phyloP scores from a whole-genome alignment of 768 basidiomycete genomes.

The Macrolepiota albuminosa region DNA sequence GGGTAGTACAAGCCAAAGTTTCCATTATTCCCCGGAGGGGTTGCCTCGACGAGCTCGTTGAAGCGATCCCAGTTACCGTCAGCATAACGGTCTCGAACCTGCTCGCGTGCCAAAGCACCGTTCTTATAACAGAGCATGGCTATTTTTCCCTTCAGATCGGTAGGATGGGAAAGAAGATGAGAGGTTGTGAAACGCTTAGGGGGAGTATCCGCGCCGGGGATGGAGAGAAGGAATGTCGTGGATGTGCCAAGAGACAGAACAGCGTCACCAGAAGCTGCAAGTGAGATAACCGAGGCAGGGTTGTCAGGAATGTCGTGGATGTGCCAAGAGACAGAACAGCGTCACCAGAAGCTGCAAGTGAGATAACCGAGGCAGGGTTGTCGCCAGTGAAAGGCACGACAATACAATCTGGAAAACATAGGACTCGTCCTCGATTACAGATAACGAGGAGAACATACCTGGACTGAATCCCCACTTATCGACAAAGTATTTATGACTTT shows the following conservation, averaged over 20 bases:
- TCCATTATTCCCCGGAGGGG: conserved; percentile 54
- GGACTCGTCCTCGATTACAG: background rate
- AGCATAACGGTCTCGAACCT: conserved; percentile 64
- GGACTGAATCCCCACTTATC: conserved; percentile 70
- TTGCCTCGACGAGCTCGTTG: conserved; percentile 56
- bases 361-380: conserved; percentile 81
- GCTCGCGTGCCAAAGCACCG: conserved; percentile 76
- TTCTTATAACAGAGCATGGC: conserved; percentile 94
- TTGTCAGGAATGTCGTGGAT: conserved; percentile 89
- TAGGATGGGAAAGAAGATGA: conserved; percentile 71
- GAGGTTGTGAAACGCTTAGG: conserved; percentile 72
- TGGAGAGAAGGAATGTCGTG: conserved; percentile 78
- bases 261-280: conserved; percentile 75
- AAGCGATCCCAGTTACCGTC: conserved; percentile 61
- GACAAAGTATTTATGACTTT: conserved; percentile 66
- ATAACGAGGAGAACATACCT: conserved; percentile 30
- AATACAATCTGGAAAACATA: conserved; percentile 51
- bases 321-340: conserved; percentile 85
- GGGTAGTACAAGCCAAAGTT: conserved; percentile 76
- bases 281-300: conserved; percentile 73
- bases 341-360: conserved; percentile 70
- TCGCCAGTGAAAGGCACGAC: conserved; percentile 88
- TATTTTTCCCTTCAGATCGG: conserved; percentile 57
- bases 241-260: conserved; percentile 86
- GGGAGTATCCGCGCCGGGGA: conserved; percentile 57